phyloP scores from a whole-genome alignment of 192 early-diverging fungal species.

The Dissophora globulifera region DNA sequence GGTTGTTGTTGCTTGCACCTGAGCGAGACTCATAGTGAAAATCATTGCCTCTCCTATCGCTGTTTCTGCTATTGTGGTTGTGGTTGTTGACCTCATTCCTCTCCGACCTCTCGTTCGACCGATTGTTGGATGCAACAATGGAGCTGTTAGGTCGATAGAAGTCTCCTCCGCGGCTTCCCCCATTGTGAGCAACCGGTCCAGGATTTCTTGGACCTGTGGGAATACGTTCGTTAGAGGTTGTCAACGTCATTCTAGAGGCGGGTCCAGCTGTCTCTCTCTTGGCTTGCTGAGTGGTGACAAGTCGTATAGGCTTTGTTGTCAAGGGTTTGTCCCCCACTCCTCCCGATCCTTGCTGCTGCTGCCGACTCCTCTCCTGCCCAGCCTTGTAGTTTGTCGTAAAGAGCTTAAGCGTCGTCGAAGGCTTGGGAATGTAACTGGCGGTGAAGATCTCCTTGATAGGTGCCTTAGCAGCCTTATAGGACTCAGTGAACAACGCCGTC shows the following conservation, averaged over 20 bases:
- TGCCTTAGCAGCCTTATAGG: conserved; percentile 34
- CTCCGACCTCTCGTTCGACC: not conserved
- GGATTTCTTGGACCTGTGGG: conserved; percentile 2
- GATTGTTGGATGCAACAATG: conserved; percentile 7
- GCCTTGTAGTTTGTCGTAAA: conserved; percentile 42
- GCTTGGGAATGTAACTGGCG: conserved; percentile 44
- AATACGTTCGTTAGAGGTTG: conserved; percentile 4
- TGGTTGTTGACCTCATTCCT: conserved; percentile 6
- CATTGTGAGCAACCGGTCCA: not conserved
- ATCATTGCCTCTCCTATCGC: conserved; percentile 4
- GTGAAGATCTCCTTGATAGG: conserved; percentile 49
- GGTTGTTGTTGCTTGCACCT: not conserved
- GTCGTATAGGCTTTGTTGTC: conserved; percentile 21
- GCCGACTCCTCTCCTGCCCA: not conserved
- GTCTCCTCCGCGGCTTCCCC: conserved; percentile 27
- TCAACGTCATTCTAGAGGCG: not conserved
- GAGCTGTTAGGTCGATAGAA: not conserved
- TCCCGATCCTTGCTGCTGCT: not conserved
- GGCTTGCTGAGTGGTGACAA: conserved; percentile 14
- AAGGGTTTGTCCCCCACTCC: not conserved
- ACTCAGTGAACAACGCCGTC: conserved; percentile 37
- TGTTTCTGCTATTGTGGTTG: conserved; percentile 1
- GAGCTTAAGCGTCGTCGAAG: conserved; percentile 27
- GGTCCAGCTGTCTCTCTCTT: conserved; percentile 11
- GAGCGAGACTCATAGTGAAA: not conserved